Evolutionary conservation across 2,329 filamentous ascomycete species (phyloP).

Genomic region (Colletotrichum sp.): DNA sequence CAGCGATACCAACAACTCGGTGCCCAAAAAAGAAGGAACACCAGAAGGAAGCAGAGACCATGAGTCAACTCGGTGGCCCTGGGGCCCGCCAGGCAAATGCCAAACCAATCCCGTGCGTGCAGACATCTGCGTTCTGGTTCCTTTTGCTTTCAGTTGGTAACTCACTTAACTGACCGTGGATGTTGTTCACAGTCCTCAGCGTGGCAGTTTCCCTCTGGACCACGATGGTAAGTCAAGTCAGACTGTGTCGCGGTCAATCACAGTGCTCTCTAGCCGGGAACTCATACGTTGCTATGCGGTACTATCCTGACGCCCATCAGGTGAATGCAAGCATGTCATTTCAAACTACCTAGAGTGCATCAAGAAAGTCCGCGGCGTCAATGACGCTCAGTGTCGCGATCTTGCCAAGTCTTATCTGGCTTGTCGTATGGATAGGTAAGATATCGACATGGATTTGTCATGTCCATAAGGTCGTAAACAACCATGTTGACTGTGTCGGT

Average conservation of each 20-base stretch:
- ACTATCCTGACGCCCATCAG: slow-evolving; percentile 45
- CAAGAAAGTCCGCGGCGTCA: slow-evolving; percentile 81
- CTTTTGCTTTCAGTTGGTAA: neutral
- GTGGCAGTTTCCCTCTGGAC: slow-evolving; percentile 95
- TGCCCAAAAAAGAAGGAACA: neutral
- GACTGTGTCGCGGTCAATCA: neutral
- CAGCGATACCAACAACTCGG: neutral
- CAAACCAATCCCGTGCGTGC: slow-evolving; percentile 73
- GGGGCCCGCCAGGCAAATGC: slow-evolving; percentile 67
- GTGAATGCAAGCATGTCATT: slow-evolving; percentile 94
- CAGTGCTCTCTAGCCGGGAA: neutral
- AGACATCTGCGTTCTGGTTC: neutral
- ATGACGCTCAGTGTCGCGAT: slow-evolving; percentile 83
- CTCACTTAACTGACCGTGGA: neutral
- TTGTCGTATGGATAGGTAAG: slow-evolving; percentile 94
- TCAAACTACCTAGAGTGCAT: slow-evolving; percentile 85
- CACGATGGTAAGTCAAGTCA: slow-evolving; percentile 69
- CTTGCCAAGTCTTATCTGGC: slow-evolving; percentile 87
- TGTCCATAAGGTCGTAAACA: neutral
- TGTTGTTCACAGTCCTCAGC: slow-evolving; percentile 69
- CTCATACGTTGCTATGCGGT: neutral
- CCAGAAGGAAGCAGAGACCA: slow-evolving; percentile 27
- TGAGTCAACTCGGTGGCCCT: slow-evolving; percentile 74
- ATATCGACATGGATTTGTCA: slow-evolving; percentile 15
- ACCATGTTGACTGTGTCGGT: neutral